A percentile compares a stretch with the other conserved stretches of the same genome.
phyloP scores from a whole-genome alignment of 805 yeast species.

The Lachancea quebecensis region DNA sequence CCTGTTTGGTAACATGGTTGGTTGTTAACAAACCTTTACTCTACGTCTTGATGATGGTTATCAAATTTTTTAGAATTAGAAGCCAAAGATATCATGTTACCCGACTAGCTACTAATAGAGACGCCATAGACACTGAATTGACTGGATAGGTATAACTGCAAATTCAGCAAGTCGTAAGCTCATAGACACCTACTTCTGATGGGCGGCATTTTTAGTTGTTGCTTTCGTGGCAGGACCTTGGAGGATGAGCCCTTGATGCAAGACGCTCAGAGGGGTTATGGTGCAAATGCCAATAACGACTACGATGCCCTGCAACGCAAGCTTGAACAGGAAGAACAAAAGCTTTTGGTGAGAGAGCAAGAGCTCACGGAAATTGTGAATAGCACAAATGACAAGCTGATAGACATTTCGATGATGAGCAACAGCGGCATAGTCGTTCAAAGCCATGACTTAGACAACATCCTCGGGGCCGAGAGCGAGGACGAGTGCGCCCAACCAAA shows the following conservation, averaged over 20 bases:
- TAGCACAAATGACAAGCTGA: conserved; percentile 29
- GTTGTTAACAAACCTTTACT: not conserved
- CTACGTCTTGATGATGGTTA: not conserved
- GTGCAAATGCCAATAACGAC: conserved; percentile 11
- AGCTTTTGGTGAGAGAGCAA: conserved; percentile 21
- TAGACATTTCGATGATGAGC: conserved; percentile 33
- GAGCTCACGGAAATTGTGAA: conserved; percentile 28
- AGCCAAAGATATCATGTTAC: not conserved
- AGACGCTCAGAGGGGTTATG: conserved; percentile 24
- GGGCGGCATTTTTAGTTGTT: conserved; percentile 30
- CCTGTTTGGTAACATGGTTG: not conserved
- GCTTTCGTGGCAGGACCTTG: conserved; percentile 15
- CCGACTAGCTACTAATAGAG: not conserved
- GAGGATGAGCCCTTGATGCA: conserved; percentile 26
- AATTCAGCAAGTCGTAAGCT: too few relatives aligned
- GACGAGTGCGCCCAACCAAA: too few relatives aligned
- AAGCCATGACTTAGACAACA: conserved; percentile 16
- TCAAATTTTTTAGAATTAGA: not conserved
- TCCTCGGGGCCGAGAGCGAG: not conserved
- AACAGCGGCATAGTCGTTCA: conserved; percentile 30
- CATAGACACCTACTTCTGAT: conserved; percentile 7
- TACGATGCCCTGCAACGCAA: conserved; percentile 18
- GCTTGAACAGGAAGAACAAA: conserved; percentile 22
- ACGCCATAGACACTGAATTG: too few relatives aligned
- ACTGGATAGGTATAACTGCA: too few relatives aligned